phyloP scores from a whole-genome alignment of 176 grass and related monocot species.

The Themeda triandra region DNA sequence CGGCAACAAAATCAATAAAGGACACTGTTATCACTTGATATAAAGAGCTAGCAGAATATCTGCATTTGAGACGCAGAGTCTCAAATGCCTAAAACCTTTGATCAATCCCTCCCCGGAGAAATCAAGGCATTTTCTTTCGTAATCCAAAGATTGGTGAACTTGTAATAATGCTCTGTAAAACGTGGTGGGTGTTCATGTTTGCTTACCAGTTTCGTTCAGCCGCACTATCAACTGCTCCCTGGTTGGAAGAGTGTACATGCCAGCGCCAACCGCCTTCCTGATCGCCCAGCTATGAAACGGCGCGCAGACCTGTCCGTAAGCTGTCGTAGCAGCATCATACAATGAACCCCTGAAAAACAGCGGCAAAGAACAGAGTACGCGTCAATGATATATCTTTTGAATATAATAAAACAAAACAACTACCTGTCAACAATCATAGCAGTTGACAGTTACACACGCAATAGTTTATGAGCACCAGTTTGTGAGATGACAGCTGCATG shows the following conservation, averaged over 20 bases:
- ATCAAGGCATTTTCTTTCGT: no score
- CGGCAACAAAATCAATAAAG: conserved; percentile 11
- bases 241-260: conserved; percentile 90
- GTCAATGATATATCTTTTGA: neutral
- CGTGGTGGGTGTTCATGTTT: neutral
- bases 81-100: no score
- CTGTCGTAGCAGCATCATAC: conserved; percentile 83
- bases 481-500: no score
- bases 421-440: conserved; percentile 8
- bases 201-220: conserved; percentile 85
- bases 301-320: conserved; percentile 92
- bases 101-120: no score
- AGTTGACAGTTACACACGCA: neutral
- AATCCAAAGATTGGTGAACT: neutral
- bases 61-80: no score
- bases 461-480: no score
- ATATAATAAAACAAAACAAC: neutral
- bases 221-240: conserved; percentile 74
- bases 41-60: no score
- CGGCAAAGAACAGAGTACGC: conserved; percentile 30
- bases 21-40: neutral
- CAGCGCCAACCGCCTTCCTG: conserved; percentile 84
- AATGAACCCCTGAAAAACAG: conserved; percentile 59
- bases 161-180: neutral
- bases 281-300: conserved; percentile 94